These are phyloP conservation scores for Botrytis pseudocinerea DNA, from an alignment of 2,329 filamentous ascomycete genomes.

Conservation along the genomic window DNA sequence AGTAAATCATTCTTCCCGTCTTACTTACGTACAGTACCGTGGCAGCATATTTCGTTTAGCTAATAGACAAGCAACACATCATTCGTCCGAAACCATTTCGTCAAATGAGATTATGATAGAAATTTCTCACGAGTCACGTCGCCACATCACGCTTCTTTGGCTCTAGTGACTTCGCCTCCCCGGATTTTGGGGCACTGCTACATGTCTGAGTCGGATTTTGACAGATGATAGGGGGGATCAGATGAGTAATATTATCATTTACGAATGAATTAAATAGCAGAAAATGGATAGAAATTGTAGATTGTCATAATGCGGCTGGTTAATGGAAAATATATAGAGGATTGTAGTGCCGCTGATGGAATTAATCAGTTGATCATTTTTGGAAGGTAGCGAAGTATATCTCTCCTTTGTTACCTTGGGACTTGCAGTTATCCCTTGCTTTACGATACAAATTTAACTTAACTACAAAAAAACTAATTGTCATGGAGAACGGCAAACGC, in stretches of 20 bases:
- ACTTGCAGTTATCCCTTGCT: not conserved
- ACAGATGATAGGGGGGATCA: not conserved
- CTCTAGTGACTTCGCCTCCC: not conserved
- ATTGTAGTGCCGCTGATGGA: not conserved
- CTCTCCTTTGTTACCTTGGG: not conserved
- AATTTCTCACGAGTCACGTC: not conserved
- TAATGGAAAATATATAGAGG: not conserved
- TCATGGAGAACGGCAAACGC: slow-evolving; percentile 24
- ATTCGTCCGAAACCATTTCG: not conserved
- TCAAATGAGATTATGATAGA: not conserved
- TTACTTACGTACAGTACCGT: not conserved
- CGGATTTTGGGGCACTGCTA: not conserved
- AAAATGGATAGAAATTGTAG: not conserved
- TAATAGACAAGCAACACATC: not conserved
- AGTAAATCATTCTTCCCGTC: not conserved
- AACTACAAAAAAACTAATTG: not conserved
- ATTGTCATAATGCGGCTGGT: not conserved
- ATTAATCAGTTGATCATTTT: not conserved
- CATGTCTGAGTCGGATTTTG: not conserved
- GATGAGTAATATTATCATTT: not conserved
- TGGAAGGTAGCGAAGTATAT: not conserved
- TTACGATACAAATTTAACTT: not conserved
- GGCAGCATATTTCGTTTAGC: not conserved
- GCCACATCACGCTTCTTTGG: not conserved
- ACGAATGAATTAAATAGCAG: not conserved